Evolutionary conservation across 345 rosid species (phyloP), one percentile per base, ranked within the genome.

Genomic region (Gossypium mustelinum): DNA sequence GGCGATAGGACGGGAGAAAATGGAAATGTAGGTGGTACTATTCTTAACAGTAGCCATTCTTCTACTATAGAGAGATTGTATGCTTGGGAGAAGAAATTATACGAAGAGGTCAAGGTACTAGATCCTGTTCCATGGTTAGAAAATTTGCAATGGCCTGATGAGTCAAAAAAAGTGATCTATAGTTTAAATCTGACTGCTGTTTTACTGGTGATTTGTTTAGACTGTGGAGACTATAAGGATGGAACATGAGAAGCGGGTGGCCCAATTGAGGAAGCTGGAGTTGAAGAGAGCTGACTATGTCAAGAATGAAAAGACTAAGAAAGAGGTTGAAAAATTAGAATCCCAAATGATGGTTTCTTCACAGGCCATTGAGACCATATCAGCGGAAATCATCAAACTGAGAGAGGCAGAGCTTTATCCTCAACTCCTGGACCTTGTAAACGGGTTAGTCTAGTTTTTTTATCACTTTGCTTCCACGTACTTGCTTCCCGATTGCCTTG

Each of bases 61-160:
- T 92, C 94, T 11, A 92, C 99, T 4, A 86, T 92, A 16, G 99
- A 92, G 73, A 91, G 96, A 73, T 75, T 94, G 10, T 91, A 86
- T 79, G 98, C 99, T 62, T 94, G 98, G 98, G 98, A 94, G 88
- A 92, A 93, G 89, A 94, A 92, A 75, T 89, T 94, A 17, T 92
- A 79, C 82, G 86, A 84, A 75, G 99, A 94, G 74, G 97, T 93
- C 76, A 92, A 94, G 99, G 99, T 94, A 79, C 44, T 67, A 60
- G 58, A 48, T 47, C 68, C 24, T 58, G 45, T 34, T 34, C 41
- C 7, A 34, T 34, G 41, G 41, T 34, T 34, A 34, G 41, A 4
- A 34, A 34, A 34, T 34, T 34, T 34, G 41, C 41, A 34, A 1
- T 34, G 41, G 41, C 41, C 41, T 34, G 41, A 34, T 34, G 41